Evolutionary conservation across 2,329 filamentous ascomycete genomes (phyloP).

Genomic region (Alternaria ethzedia): DNA sequence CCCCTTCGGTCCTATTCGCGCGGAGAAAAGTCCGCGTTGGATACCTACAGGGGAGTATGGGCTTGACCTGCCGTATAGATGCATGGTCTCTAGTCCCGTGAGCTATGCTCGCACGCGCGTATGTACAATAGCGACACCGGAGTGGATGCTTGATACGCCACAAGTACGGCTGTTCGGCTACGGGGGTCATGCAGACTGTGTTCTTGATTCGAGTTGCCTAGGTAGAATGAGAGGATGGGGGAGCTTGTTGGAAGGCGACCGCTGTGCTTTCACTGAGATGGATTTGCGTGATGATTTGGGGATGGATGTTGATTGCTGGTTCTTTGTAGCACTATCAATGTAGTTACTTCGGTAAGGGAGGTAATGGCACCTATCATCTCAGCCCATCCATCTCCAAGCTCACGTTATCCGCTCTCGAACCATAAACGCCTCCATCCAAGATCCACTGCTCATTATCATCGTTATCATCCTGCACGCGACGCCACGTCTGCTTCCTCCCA

Average conservation of each 20-base stretch:
- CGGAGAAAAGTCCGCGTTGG: background rate
- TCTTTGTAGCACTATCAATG: background rate
- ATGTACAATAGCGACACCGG: background rate
- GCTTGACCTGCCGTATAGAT: background rate
- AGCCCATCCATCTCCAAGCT: constrained; percentile 23
- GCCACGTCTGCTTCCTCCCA: constrained; percentile 53
- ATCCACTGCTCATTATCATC: constrained; percentile 63
- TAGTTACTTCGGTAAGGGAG: background rate
- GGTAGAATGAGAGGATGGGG: background rate
- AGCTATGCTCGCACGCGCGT: background rate
- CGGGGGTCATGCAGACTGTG: background rate
- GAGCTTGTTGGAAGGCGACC: background rate
- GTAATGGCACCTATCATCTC: background rate
- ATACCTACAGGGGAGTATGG: background rate
- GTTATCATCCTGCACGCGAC: constrained; percentile 60
- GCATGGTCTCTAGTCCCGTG: background rate
- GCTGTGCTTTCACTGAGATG: background rate
- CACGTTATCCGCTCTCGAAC: constrained; percentile 29
- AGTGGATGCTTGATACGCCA: background rate
- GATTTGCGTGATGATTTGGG: background rate
- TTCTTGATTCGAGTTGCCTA: background rate
- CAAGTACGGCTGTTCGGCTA: background rate
- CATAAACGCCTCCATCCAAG: constrained; percentile 59
- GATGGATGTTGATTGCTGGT: background rate
- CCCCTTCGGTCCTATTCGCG: background rate